Conservation (phyloP, 768 basidiomycete genomes). For the Auriculariales sp. region DNA sequence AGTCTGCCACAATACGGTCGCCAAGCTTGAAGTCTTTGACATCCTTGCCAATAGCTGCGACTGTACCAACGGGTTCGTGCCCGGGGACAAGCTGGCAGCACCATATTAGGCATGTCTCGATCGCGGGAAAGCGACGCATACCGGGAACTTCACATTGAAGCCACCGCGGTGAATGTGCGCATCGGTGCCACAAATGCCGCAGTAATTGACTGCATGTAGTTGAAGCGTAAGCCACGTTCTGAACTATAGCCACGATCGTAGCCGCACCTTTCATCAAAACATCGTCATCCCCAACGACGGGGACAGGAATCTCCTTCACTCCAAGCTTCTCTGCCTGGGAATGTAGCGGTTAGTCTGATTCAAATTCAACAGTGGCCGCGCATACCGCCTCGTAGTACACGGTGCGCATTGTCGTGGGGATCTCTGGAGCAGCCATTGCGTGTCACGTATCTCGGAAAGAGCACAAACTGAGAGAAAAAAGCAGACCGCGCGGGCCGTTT, state of each 20-base stretch:
- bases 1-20: slow-evolving; percentile 73
- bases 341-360: background rate
- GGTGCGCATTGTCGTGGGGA: background rate
- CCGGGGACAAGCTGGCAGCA: slow-evolving; percentile 49
- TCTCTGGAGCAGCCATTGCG: too few relatives aligned
- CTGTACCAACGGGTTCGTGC: slow-evolving; percentile 58
- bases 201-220: slow-evolving; percentile 23
- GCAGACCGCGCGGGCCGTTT: too few relatives aligned
- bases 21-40: slow-evolving; percentile 64
- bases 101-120: background rate
- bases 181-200: slow-evolving; percentile 45
- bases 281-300: slow-evolving; percentile 49
- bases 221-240: slow-evolving; percentile 7
- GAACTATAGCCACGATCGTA: too few relatives aligned
- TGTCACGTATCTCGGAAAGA: too few relatives aligned
- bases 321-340: background rate
- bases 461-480: too few relatives aligned
- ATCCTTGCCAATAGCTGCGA: slow-evolving; percentile 65
- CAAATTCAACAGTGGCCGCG: background rate
- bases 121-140: slow-evolving; percentile 13
- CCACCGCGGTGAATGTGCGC: slow-evolving; percentile 57
- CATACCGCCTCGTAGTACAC: background rate
- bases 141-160: slow-evolving; percentile 58
- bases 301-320: slow-evolving; percentile 51
- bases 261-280: slow-evolving; percentile 55